Evolutionary conservation across 169 alveolate species (phyloP).

Genomic region (Amoebophrya sp.): DNA sequence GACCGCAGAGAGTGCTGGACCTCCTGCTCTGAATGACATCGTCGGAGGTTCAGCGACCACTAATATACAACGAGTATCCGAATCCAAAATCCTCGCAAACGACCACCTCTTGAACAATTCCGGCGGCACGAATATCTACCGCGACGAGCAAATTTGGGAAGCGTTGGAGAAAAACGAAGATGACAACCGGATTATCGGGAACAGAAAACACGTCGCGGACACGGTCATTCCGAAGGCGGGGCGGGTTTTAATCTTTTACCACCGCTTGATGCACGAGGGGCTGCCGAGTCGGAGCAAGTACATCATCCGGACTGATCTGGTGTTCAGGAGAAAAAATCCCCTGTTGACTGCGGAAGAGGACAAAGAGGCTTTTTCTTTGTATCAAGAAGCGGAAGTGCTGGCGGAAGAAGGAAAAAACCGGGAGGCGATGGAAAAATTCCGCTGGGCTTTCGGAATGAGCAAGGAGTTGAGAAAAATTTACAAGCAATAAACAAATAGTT

Average conservation of each 20-base stretch:
- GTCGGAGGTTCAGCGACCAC: neutral
- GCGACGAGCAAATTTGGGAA: slow-evolving; percentile 45
- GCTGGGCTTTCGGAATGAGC: slow-evolving; percentile 16
- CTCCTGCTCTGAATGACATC: too few relatives aligned
- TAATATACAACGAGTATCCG: too few relatives aligned
- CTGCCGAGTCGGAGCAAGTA: slow-evolving; percentile 27
- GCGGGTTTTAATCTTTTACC: slow-evolving; percentile 15
- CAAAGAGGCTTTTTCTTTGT: neutral
- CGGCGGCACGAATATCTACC: slow-evolving; percentile 42
- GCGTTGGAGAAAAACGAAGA: slow-evolving; percentile 23
- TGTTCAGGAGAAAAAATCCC: slow-evolving; percentile 26
- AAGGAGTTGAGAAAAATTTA: neutral
- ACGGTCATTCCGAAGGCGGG: neutral
- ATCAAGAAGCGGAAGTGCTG: neutral
- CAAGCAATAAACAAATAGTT: too few relatives aligned
- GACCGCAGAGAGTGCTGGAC: too few relatives aligned
- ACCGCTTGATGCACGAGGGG: slow-evolving; percentile 29
- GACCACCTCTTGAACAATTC: neutral
- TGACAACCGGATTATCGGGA: neutral
- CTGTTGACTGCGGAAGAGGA: neutral
- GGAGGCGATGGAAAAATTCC: slow-evolving; percentile 13
- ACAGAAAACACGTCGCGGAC: neutral
- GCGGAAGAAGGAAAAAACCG: slow-evolving; percentile 10
- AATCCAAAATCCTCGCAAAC: too few relatives aligned
- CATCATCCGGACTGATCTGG: slow-evolving; percentile 48